Evolutionary conservation across 768 basidiomycete genomes (phyloP).

Genomic region (Tephrocybe sp.): DNA sequence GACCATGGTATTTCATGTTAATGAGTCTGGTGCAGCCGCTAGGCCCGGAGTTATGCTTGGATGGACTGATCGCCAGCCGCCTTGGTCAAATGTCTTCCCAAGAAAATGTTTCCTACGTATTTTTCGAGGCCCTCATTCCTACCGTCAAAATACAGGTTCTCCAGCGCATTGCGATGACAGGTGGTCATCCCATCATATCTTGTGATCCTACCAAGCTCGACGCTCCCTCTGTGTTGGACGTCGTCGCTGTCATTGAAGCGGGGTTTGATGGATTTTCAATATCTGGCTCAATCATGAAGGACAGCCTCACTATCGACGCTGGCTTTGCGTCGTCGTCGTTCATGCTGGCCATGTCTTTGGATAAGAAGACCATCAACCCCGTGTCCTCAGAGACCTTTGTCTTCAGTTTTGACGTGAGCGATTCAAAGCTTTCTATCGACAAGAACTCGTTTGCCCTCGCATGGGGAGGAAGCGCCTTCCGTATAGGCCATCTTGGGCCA

Average conservation of each 20-base stretch:
- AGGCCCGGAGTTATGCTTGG: constrained; percentile 38
- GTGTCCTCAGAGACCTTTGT: constrained; percentile 24
- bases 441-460: constrained; percentile 12
- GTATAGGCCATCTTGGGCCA: constrained; percentile 42
- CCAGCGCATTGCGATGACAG: constrained; percentile 44
- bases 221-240: constrained; percentile 30
- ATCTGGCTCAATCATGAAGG: constrained; percentile 19
- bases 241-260: constrained; percentile 26
- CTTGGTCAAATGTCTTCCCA: constrained; percentile 31
- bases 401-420: constrained; percentile 21
- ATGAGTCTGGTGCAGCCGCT: constrained; percentile 22
- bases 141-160: constrained; percentile 39
- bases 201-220: constrained; percentile 18
- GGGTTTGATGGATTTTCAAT: constrained; percentile 20
- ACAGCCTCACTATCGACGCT: constrained; percentile 18
- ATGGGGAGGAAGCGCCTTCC: constrained; percentile 22
- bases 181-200: constrained; percentile 29
- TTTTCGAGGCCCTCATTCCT: constrained; percentile 44
- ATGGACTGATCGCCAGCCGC: constrained; percentile 42
- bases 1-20: neutral
- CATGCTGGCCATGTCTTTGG: constrained; percentile 29
- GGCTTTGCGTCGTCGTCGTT: constrained; percentile 22
- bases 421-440: constrained; percentile 7
- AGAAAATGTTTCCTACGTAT: constrained; percentile 17
- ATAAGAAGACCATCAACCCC: constrained; percentile 29